These are phyloP conservation scores for Xanthoceras sorbifolium DNA, from an alignment of 345 rosid species.

Conservation along the genomic window DNA sequence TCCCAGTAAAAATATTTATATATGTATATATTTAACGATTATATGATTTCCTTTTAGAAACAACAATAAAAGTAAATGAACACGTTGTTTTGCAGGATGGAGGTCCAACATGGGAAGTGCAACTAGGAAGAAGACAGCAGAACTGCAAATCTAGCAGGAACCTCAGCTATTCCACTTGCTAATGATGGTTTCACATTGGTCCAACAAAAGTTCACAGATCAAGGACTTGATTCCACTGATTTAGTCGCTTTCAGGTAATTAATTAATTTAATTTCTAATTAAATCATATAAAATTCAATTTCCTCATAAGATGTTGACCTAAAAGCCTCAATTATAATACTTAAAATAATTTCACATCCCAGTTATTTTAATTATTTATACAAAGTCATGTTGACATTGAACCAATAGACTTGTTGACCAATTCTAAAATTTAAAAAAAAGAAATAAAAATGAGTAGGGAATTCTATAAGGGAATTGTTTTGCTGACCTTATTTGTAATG, in stretches of 20 bases:
- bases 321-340: too few species aligned
- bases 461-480: too few species aligned
- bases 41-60: neutral
- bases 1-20: too few species aligned
- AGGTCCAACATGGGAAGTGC: slow-evolving; percentile 40
- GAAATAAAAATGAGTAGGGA: too few species aligned
- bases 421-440: neutral
- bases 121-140: slow-evolving; percentile 38
- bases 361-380: too few species aligned
- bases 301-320: too few species aligned
- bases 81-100: slow-evolving; percentile 30
- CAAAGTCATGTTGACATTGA: neutral
- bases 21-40: too few species aligned
- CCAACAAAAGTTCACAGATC: neutral
- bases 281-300: neutral
- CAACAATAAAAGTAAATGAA: neutral
- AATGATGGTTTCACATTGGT: neutral
- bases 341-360: too few species aligned
- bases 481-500: too few species aligned
- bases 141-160: neutral
- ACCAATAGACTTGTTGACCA: too few species aligned
- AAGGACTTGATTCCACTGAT: slow-evolving; percentile 19
- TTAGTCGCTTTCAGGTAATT: slow-evolving; percentile 20
- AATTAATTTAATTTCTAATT: neutral
- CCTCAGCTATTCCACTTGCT: neutral